Evolutionary conservation across 2,329 filamentous ascomycete genomes (phyloP), one percentile per base, ranked within the genome.

Genomic region (Fusarium sp.): DNA sequence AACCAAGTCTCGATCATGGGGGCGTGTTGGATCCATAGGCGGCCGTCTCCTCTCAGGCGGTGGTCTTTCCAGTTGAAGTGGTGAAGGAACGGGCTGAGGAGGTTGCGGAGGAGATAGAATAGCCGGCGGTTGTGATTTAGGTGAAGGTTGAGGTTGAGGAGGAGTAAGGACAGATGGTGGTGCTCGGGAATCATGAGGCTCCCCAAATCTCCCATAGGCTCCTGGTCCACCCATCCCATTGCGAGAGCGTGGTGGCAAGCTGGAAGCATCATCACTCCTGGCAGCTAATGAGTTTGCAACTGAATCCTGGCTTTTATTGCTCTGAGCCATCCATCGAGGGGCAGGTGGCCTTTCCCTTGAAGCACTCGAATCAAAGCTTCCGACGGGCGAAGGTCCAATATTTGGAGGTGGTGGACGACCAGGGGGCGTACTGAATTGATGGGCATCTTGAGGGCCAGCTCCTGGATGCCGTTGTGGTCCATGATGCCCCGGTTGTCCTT

Each of bases 21-120:
- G 86, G 33, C 87, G 81, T 8, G 85, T 78, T 9, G 86, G 85
- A 62, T 90, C 87, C 88, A 92, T 91, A 1, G 90, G 88, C 3
- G 90, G 90, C 49, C 90, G 82, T 76, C 86, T 89, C 65, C 90
- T 83, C 71, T 91, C 89, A 1, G 90, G 90, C 2, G 87, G 84
- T 34, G 82, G 82, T 22, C 85, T 80, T 36, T 84, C 84, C 9
- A 65, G 51, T 40, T 74, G 76, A 66, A 71, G 68, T 28, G 68
- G 68, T 36, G 68, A 66, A 22, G 68, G 68, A 7, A 70, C 59
- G 15, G 77, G 73, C 17, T 76, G 68, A 33, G 75, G 74, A 31
- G 71, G 67, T 40, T 72, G 72, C 11, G 55, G 75, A 49, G 63
- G 65, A 31, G 71, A 73, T 7, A 56, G 50, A 40, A 43, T 72